These are phyloP conservation scores for Cladobotryum mycophilum DNA, from an alignment of 2,329 filamentous ascomycete genomes.

Conservation along the genomic window DNA sequence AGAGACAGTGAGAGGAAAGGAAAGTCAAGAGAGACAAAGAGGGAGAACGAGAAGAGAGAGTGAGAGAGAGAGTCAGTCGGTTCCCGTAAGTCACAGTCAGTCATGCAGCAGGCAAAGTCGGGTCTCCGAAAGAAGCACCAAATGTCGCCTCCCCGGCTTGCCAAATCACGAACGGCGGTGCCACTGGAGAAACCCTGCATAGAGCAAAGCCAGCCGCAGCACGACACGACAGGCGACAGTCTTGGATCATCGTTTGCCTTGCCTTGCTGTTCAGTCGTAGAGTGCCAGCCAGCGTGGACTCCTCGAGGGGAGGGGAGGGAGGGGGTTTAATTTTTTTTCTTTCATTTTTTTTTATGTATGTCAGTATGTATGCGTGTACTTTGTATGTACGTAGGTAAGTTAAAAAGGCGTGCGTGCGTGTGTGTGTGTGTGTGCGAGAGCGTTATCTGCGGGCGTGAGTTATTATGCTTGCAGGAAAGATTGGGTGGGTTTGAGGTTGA, in stretches of 20 bases:
- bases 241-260: conserved; percentile 18
- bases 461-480: no score
- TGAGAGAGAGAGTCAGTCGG: conserved; percentile 5
- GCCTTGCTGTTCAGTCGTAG: background rate
- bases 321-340: no score
- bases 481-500: no score
- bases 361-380: no score
- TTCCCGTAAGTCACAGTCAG: conserved; percentile 1
- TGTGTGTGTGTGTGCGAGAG: background rate
- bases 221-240: conserved; percentile 15
- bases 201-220: conserved; percentile 13
- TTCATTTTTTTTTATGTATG: background rate
- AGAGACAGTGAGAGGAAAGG: conserved; percentile 1
- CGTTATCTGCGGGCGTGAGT: background rate
- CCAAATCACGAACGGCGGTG: conserved; percentile 10
- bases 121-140: conserved; percentile 1
- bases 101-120: conserved; percentile 5
- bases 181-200: conserved; percentile 25
- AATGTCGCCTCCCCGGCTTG: background rate
- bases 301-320: background rate
- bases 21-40: conserved; percentile 1
- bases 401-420: conserved; percentile 2
- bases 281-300: conserved; percentile 11
- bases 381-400: conserved; percentile 3
- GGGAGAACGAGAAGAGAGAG: background rate